Evolutionary conservation across 768 basidiomycete genomes (phyloP), one percentile per base, ranked within the genome.

Genomic region (Epithele typhae): DNA sequence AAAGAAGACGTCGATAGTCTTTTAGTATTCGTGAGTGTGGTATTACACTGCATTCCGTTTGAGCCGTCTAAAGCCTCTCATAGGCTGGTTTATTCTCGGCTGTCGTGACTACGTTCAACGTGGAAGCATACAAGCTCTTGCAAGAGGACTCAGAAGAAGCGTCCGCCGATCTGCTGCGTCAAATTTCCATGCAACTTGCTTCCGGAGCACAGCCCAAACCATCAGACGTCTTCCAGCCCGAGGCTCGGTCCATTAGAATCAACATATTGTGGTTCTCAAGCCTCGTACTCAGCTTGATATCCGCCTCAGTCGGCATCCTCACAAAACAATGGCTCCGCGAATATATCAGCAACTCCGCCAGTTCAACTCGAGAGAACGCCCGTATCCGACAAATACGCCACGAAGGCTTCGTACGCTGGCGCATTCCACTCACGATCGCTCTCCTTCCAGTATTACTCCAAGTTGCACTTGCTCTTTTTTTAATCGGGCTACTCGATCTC

Each of bases 241-340:
- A 43, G 7, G 25, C 43, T 1, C 40, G 43, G 12, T 45, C 43
- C n/a, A 18, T 50, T 30, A 42, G 51, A 22, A 36, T 51, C 48
- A 61, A 58, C 43, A 40, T 41, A 1, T 45, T 62, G 3, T 59
- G 59, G 59, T 53, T 60, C 39, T 42, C 51, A 1, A 60, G 59
- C 25, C 54, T 63, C 14, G 48, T 54, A 1, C 34, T 59, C 38
- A 56, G 55, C 36, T 59, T 63, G 23, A 37, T 51, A 11, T 48
- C 54, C 11, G 61, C 59, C 0, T 44, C 62, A 1, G 35, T 55
- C 14, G 55, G 56, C 32, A 54, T 57, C 39, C 45, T 63, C 11
- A 56, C 53, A 1, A 61, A 58, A 23, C 58, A 61, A 42, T 60
- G 57, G 60, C 15, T 59, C 2, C 52, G 52, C 11, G 52, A 55